Conservation (phyloP, 1,284 basidiomycete species). For the Leccinum griseonigrum region DNA sequence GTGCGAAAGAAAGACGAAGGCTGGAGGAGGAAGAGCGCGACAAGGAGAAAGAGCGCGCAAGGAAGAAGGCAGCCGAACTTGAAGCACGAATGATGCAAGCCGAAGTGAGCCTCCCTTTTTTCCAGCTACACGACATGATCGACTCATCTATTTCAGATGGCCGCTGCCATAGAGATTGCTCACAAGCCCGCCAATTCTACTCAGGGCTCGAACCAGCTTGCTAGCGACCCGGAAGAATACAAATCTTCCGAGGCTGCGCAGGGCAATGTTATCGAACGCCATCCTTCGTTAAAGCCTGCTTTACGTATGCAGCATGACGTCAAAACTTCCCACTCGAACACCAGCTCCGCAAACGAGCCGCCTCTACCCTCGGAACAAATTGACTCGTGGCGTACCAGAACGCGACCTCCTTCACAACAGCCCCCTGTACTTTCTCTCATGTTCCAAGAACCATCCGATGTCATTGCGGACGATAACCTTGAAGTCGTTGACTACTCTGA, state of each 20-base stretch:
- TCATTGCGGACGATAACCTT: constrained; percentile 54
- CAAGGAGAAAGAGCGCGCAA: constrained; percentile 80
- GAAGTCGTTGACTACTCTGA: constrained; percentile 79
- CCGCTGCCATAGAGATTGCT: constrained; percentile 9
- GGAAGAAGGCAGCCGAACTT: constrained; percentile 81
- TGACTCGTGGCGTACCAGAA: constrained; percentile 65
- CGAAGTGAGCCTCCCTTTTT: constrained; percentile 16
- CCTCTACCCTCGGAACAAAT: constrained; percentile 38
- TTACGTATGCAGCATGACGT: constrained; percentile 26
- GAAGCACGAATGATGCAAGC: constrained; percentile 66
- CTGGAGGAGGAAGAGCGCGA: constrained; percentile 87
- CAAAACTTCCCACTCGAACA: constrained; percentile 25
- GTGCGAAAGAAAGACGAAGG: constrained; percentile 76
- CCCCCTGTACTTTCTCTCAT: constrained; percentile 34
- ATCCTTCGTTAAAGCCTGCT: constrained; percentile 34
- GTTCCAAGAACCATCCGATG: constrained; percentile 45
- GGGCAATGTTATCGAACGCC: constrained; percentile 20
- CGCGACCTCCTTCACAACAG: constrained; percentile 31
- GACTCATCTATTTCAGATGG: constrained; percentile 20
- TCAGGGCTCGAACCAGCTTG: constrained; percentile 6
- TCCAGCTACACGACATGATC: background rate
- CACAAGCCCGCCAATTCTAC: constrained; percentile 11
- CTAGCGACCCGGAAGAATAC: constrained; percentile 5
- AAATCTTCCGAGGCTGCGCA: constrained; percentile 2
- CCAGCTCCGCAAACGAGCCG: constrained; percentile 18